phyloP scores from a whole-genome alignment of 306 rosid species.

The Leucaena leucocephala region DNA sequence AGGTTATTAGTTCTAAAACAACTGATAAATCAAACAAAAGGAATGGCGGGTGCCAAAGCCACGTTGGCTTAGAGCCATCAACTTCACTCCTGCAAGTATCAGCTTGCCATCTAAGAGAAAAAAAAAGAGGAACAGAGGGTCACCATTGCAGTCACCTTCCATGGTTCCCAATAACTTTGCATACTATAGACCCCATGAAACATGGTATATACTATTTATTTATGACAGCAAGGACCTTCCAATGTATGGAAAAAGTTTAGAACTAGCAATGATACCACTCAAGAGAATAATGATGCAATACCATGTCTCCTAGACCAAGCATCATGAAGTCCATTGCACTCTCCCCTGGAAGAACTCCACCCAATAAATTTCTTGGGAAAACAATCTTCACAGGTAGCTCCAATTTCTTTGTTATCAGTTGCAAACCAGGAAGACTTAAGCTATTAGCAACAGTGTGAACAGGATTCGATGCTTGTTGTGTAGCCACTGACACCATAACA shows the following conservation, averaged over 20 bases:
- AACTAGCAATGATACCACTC: neutral
- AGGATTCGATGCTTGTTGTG: conserved; percentile 94
- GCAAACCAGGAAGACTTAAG: conserved; percentile 93
- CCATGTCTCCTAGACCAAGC: conserved; percentile 99
- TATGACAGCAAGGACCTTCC: conserved; percentile 18
- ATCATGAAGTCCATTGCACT: conserved; percentile 88
- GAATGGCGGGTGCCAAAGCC: neutral
- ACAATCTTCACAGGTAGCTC: conserved; percentile 98
- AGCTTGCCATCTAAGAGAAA: neutral
- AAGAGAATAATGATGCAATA: conserved; percentile 44
- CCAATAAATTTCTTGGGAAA: conserved; percentile 88
- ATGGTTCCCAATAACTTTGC: conserved; percentile 11
- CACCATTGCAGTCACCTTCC: conserved; percentile 13
- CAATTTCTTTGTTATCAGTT: conserved; percentile 87
- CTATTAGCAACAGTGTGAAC: conserved; percentile 97
- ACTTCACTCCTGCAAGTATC: neutral
- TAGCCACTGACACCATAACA: conserved; percentile 99
- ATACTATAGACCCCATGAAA: conserved; percentile 20
- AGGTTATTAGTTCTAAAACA: conserved; percentile 10
- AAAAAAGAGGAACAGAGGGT: neutral
- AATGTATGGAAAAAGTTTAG: conserved; percentile 9
- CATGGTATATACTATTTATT: conserved; percentile 17
- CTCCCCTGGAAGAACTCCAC: conserved; percentile 76
- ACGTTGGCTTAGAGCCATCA: neutral
- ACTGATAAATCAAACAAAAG: conserved; percentile 19